Conservation (phyloP, 495 filamentous ascomycete species). For the Filosporella fistucella region DNA sequence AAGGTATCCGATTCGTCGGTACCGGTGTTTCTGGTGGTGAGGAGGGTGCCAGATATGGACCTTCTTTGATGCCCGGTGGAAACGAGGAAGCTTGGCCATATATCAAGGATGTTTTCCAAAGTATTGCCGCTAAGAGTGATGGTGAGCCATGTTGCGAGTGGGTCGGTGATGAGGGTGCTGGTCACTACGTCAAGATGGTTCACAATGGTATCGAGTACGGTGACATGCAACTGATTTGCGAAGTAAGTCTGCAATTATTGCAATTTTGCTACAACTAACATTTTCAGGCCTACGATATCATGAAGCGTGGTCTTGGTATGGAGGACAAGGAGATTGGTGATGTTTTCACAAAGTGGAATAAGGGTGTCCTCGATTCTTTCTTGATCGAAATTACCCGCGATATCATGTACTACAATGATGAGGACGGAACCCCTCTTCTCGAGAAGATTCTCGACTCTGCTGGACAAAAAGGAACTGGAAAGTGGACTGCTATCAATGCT, state of each 20-base stretch:
- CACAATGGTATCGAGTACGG: constrained; percentile 99
- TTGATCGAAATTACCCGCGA: constrained; percentile 98
- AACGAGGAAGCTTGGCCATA: constrained; percentile 97
- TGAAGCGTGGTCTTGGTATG: constrained; percentile 92
- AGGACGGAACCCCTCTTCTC: constrained; percentile 82
- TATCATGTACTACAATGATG: constrained; percentile 94
- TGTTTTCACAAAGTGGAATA: constrained; percentile 95
- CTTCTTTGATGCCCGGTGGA: constrained; percentile 97
- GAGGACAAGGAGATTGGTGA: constrained; percentile 89
- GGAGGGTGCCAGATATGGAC: constrained; percentile 96
- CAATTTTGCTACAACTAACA: constrained; percentile 17
- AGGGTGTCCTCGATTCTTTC: constrained; percentile 97
- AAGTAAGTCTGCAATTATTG: constrained; percentile 53
- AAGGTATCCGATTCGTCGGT: constrained; percentile 95
- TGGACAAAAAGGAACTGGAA: constrained; percentile 98
- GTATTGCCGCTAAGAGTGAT: constrained; percentile 94
- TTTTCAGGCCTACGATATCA: constrained; percentile 93
- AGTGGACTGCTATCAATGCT: constrained; percentile 99
- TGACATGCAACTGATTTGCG: constrained; percentile 99
- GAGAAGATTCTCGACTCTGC: constrained; percentile 99
- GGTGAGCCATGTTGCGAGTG: constrained; percentile 97
- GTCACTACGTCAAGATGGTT: constrained; percentile 99
- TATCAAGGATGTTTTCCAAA: constrained; percentile 99
- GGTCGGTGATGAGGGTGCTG: constrained; percentile 98
- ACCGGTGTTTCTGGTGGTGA: constrained; percentile 98